Evolutionary conservation across 139 green algal species (phyloP).

Genomic region (Closterium sp.): DNA sequence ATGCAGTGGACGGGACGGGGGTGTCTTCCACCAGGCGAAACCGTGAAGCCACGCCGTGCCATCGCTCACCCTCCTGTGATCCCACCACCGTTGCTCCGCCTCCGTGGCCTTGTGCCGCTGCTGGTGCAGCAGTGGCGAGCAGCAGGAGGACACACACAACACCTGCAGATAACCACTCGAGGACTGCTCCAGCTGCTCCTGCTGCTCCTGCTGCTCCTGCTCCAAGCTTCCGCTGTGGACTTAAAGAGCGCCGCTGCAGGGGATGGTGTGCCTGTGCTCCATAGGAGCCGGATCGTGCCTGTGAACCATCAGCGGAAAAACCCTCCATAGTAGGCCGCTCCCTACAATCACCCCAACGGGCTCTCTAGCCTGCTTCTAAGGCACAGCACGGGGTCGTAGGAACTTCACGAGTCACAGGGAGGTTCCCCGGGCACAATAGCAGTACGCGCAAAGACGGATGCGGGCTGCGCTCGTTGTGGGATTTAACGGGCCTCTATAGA

Average conservation of each 20-base stretch:
- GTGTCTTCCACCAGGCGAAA: background rate
- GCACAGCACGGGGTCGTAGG: background rate
- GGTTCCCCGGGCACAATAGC: no score
- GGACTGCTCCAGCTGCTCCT: background rate
- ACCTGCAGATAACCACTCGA: background rate
- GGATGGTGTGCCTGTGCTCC: background rate
- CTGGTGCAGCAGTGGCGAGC: background rate
- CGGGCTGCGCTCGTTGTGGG: no score
- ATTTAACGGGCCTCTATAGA: no score
- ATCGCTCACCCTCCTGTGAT: background rate
- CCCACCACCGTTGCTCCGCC: no score
- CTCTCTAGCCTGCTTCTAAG: background rate
- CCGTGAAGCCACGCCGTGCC: background rate
- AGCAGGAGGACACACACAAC: background rate
- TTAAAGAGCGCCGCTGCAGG: background rate
- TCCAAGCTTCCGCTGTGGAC: background rate
- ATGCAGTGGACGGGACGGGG: background rate
- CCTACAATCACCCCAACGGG: background rate
- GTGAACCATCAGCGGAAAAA: background rate
- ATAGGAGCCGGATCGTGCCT: background rate
- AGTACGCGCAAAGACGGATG: no score
- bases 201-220: background rate
- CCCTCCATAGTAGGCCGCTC: background rate
- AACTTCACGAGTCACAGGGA: background rate
- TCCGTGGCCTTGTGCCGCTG: background rate